Conservation (phyloP, 73 alveolate species). For the Diophrys sp. region DNA sequence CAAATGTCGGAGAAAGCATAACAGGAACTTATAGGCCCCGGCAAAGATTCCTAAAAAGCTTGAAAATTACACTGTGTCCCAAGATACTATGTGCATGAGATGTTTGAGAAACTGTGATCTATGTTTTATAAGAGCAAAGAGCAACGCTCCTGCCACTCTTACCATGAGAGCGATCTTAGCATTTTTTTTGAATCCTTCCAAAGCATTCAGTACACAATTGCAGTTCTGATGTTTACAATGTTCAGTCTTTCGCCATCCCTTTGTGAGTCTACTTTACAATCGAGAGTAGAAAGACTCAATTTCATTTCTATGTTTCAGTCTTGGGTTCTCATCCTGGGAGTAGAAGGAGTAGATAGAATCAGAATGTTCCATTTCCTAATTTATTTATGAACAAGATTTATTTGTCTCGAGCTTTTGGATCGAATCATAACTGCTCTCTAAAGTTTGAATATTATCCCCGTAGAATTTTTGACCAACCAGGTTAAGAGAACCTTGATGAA, state of each 20-base stretch:
- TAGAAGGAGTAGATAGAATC: background rate
- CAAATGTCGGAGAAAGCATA: slow-evolving; percentile 1
- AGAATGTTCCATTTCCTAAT: background rate
- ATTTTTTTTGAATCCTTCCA: background rate
- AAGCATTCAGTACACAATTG: slow-evolving; percentile 3
- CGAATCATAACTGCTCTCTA: too few relatives aligned
- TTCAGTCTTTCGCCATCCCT: slow-evolving; percentile 2
- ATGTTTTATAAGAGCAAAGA: slow-evolving; percentile 2
- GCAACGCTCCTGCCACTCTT: background rate
- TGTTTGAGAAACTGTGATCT: background rate
- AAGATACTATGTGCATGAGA: background rate
- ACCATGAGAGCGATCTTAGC: slow-evolving; percentile 6
- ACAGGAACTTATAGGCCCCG: slow-evolving; percentile 4
- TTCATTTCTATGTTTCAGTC: too few relatives aligned
- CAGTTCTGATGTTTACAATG: background rate
- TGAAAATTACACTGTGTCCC: background rate
- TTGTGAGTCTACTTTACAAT: background rate
- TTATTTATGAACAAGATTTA: too few relatives aligned
- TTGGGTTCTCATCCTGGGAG: background rate
- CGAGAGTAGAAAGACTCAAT: too few relatives aligned
- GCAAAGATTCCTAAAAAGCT: slow-evolving; percentile 1
- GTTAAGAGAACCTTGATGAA: slow-evolving; percentile 19
- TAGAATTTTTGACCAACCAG: background rate
- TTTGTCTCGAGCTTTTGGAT: too few relatives aligned
- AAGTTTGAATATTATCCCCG: slow-evolving; percentile 8